Percentiles rank a stretch among this genome's conserved stretches.
Evolutionary conservation across 2,329 filamentous ascomycete genomes (phyloP).

Genomic region (Knufia fluminis): DNA sequence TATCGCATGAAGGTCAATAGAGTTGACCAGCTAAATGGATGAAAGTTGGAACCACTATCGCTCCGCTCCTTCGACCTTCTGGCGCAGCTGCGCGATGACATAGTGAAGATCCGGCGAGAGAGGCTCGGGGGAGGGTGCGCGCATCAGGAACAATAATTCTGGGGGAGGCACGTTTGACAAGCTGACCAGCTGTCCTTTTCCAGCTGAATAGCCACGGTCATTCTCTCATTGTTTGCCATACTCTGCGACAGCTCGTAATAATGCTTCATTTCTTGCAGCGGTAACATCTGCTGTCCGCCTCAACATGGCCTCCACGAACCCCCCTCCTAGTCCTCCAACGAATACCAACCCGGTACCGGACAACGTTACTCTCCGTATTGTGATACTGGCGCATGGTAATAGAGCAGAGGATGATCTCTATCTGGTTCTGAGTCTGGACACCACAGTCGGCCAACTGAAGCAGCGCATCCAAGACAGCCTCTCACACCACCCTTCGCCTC

Average conservation of each 20-base stretch:
- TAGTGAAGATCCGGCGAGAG: neutral
- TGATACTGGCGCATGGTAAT: slow-evolving; percentile 20
- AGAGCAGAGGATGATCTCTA: slow-evolving; percentile 23
- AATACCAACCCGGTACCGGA: slow-evolving; percentile 3
- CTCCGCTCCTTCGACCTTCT: neutral
- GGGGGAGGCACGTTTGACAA: neutral
- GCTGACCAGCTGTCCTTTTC: slow-evolving; percentile 4
- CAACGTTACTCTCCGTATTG: slow-evolving; percentile 19
- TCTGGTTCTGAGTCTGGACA: slow-evolving; percentile 28
- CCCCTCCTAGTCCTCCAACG: neutral
- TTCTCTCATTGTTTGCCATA: neutral
- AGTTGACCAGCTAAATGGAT: neutral
- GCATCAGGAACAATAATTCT: no score
- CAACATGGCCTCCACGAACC: slow-evolving; percentile 4
- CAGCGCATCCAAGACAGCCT: slow-evolving; percentile 41
- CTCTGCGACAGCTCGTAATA: neutral
- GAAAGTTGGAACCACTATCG: neutral
- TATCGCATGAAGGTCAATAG: neutral
- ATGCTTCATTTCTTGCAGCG: neutral
- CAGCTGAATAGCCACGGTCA: neutral
- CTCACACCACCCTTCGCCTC: slow-evolving; percentile 36
- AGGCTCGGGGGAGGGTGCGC: neutral
- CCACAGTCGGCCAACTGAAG: slow-evolving; percentile 46
- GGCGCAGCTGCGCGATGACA: slow-evolving; percentile 3
- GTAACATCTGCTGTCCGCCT: neutral